Conservation (phyloP, 1,284 basidiomycete species). For the Fereydounia khargensis region DNA sequence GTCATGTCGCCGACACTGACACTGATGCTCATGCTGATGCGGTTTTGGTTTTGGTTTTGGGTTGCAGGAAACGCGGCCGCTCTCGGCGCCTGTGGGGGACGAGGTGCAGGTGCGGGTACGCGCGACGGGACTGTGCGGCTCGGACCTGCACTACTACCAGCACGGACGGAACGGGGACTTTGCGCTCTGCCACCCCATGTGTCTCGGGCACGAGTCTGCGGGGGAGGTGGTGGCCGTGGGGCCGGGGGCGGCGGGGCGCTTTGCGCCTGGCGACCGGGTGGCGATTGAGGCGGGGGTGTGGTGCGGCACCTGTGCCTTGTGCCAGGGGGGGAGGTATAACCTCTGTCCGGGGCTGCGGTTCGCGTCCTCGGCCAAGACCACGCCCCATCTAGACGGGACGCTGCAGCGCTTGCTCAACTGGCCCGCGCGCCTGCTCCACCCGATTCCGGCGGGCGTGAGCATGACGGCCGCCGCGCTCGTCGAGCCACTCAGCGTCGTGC, state of each 20-base stretch:
- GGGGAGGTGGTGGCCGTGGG: slow-evolving; percentile 70
- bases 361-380: slow-evolving; percentile 82
- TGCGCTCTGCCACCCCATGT: slow-evolving; percentile 71
- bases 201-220: slow-evolving; percentile 87
- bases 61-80: slow-evolving; percentile 66
- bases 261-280: slow-evolving; percentile 74
- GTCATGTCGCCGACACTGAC: slow-evolving; percentile 20
- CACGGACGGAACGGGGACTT: slow-evolving; percentile 80
- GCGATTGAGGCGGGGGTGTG: slow-evolving; percentile 90
- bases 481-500: slow-evolving; percentile 84
- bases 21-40: too few species aligned
- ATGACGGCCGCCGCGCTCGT: slow-evolving; percentile 80
- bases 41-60: too few species aligned
- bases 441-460: slow-evolving; percentile 72
- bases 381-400: slow-evolving; percentile 89
- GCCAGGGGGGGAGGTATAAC: slow-evolving; percentile 79
- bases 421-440: slow-evolving; percentile 77
- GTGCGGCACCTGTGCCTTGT: slow-evolving; percentile 66
- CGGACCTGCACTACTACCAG: slow-evolving; percentile 48
- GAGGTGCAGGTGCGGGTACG: slow-evolving; percentile 70
- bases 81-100: slow-evolving; percentile 68
- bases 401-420: slow-evolving; percentile 84
- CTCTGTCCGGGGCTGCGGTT: slow-evolving; percentile 83
- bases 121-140: slow-evolving; percentile 80
- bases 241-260: slow-evolving; percentile 62